phyloP scores from a whole-genome alignment of 345 rosid species.

The Citropsis articulata region DNA sequence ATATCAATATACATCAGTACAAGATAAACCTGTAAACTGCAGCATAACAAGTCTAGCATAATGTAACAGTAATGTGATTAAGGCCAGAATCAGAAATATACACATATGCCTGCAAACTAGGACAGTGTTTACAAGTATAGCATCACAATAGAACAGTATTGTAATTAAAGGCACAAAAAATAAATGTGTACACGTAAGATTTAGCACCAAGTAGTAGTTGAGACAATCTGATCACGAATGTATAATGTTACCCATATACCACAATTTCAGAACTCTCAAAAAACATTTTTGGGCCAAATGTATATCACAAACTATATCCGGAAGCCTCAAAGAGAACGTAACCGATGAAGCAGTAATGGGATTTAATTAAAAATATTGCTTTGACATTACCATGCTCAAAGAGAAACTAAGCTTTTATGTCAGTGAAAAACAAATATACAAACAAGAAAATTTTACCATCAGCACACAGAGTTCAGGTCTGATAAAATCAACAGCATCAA shows the following conservation, averaged over 20 bases:
- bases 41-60: not conserved
- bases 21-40: slow-evolving; percentile 14
- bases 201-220: not conserved
- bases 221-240: not conserved
- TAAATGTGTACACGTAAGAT: not conserved
- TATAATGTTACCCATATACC: not conserved
- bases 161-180: not conserved
- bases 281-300: not conserved
- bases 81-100: not conserved
- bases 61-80: slow-evolving; percentile 8
- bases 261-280: not conserved
- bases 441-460: too few species aligned
- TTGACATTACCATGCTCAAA: too few species aligned
- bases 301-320: not conserved
- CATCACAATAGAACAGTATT: not conserved
- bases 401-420: too few species aligned
- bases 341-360: too few species aligned
- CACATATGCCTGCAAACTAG: not conserved
- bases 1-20: not conserved
- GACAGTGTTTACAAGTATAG: not conserved
- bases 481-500: slow-evolving; percentile 5
- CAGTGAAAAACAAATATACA: too few species aligned
- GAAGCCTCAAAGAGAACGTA: not conserved
- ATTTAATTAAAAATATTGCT: too few species aligned
- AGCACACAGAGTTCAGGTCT: not conserved